Percentiles rank a stretch among this genome's conserved stretches.
phyloP scores from a whole-genome alignment of 176 grass and related monocot species.

The bread wheat (Triticum aestivum) region DNA sequence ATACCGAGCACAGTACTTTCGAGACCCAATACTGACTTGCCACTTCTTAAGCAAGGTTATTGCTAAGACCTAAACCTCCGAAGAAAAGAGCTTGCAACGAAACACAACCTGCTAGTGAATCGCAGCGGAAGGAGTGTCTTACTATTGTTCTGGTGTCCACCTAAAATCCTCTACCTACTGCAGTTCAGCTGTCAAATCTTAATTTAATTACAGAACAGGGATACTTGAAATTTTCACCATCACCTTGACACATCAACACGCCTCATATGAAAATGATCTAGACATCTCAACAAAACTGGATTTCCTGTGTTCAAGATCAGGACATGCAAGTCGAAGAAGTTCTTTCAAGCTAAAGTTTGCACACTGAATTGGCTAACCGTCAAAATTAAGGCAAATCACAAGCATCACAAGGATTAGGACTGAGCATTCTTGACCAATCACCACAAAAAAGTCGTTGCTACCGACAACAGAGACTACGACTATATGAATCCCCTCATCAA shows the following conservation, averaged over 20 bases:
- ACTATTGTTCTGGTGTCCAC: no score
- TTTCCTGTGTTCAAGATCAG: background rate
- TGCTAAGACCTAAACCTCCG: background rate
- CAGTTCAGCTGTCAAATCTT: background rate
- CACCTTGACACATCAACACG: slow-evolving; percentile 1
- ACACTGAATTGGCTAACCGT: background rate
- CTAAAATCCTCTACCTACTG: background rate
- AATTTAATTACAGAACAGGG: background rate
- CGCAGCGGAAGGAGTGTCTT: background rate
- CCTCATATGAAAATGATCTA: background rate
- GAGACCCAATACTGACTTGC: background rate
- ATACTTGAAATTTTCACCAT: background rate
- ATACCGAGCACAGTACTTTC: background rate
- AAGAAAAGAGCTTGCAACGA: background rate
- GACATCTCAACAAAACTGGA: background rate
- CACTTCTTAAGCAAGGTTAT: slow-evolving; percentile 3
- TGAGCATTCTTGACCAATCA: no score
- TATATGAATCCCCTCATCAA: no score
- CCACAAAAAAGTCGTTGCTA: no score
- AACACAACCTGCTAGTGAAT: background rate
- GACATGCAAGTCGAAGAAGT: background rate
- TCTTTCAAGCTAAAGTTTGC: background rate
- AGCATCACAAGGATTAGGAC: no score
- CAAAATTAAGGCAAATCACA: no score
- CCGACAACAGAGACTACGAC: no score